Conservation (phyloP, 345 rosid genomes). For the Eucalyptus curtisii region DNA sequence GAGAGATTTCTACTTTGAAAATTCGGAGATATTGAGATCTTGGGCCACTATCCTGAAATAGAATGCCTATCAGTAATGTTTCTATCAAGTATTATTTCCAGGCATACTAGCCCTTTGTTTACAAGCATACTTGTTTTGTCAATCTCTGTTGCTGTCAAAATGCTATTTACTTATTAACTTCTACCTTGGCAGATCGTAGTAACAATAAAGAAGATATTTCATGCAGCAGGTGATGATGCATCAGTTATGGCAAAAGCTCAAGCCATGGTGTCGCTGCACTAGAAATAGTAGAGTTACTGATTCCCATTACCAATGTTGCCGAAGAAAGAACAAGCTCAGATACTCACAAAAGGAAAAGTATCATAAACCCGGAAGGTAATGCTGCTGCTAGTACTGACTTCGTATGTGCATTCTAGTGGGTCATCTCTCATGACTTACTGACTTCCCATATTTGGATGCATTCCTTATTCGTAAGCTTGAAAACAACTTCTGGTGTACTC, state of each 20-base stretch:
- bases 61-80: slow-evolving; percentile 48
- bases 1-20: slow-evolving; percentile 81
- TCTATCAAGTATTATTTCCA: not conserved
- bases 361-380: slow-evolving; percentile 58
- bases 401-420: slow-evolving; percentile 81
- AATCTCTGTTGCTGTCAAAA: not conserved
- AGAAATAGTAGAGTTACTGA: slow-evolving; percentile 26
- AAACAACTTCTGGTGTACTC: not conserved
- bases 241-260: not conserved
- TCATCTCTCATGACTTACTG: slow-evolving; percentile 79
- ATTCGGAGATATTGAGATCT: slow-evolving; percentile 77
- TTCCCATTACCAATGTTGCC: slow-evolving; percentile 52
- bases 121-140: not conserved
- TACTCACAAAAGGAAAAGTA: slow-evolving; percentile 59
- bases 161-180: too few relatives aligned
- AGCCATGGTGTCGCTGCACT: slow-evolving; percentile 1
- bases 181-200: too few relatives aligned
- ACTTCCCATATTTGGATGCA: not conserved
- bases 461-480: not conserved
- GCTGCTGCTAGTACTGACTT: slow-evolving; percentile 53
- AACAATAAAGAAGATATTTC: not conserved
- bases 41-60: slow-evolving; percentile 55
- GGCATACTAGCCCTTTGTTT: not conserved
- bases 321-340: slow-evolving; percentile 52
- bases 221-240: not conserved